phyloP scores from a whole-genome alignment of 768 basidiomycete genomes.

The Boletus vermiculosoides region DNA sequence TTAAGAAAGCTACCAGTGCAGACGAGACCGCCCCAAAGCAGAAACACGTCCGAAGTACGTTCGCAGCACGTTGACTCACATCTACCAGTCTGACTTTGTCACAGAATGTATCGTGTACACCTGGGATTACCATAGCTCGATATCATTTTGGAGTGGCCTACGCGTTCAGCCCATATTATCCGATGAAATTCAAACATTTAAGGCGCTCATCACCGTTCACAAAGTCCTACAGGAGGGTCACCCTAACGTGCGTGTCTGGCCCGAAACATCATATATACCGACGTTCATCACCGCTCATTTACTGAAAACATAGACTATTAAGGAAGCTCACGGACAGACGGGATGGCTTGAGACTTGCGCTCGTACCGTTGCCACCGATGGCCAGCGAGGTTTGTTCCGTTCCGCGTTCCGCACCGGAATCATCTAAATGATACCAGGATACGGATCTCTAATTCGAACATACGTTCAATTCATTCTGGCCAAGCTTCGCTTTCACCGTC shows the following conservation, averaged over 20 bases:
- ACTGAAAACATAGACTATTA: constrained; percentile 67
- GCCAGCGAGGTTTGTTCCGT: constrained; percentile 59
- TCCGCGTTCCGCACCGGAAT: not conserved
- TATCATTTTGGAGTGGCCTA: constrained; percentile 96
- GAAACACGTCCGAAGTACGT: constrained; percentile 97
- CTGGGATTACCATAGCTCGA: constrained; percentile 98
- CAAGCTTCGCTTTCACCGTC: constrained; percentile 92
- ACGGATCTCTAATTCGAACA: constrained; percentile 88
- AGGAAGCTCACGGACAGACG: constrained; percentile 95
- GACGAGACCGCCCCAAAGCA: constrained; percentile 98
- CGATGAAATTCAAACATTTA: constrained; percentile 98
- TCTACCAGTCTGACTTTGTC: constrained; percentile 13
- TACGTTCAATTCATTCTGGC: constrained; percentile 96
- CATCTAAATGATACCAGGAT: constrained; percentile 53
- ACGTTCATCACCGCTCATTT: constrained; percentile 9
- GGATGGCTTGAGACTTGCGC: constrained; percentile 98
- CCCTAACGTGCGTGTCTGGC: constrained; percentile 60
- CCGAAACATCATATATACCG: not conserved
- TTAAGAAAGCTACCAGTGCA: constrained; percentile 96
- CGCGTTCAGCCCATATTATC: constrained; percentile 95
- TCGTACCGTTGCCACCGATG: constrained; percentile 78
- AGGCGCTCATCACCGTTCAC: constrained; percentile 95
- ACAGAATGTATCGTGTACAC: constrained; percentile 98
- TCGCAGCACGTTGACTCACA: constrained; percentile 7
- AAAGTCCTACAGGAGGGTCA: constrained; percentile 98